phyloP scores from a whole-genome alignment of 345 rosid genomes.

The Populus davidiana region DNA sequence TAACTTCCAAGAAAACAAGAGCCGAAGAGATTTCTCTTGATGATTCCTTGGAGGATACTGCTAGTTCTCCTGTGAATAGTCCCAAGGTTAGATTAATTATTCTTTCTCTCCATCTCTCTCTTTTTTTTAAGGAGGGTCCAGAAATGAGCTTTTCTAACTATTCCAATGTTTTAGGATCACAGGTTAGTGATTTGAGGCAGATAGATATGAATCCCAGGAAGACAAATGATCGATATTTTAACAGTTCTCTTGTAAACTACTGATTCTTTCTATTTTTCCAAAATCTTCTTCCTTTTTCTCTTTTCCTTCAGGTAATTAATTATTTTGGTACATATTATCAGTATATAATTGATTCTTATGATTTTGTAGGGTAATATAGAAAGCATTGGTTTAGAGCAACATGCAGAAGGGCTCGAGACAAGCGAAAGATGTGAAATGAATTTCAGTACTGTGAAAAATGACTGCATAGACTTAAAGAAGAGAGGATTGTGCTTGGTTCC shows the following conservation, averaged over 20 bases:
- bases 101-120: neutral
- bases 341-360: neutral
- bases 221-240: conserved; percentile 33
- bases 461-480: conserved; percentile 50
- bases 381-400: conserved; percentile 18
- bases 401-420: conserved; percentile 19
- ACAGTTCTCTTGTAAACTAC: conserved; percentile 40
- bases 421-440: conserved; percentile 29
- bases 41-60: conserved; percentile 89
- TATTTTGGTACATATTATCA: neutral
- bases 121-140: neutral
- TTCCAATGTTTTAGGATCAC: neutral
- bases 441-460: conserved; percentile 23
- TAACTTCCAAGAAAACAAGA: conserved; percentile 52
- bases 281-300: neutral
- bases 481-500: conserved; percentile 79
- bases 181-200: conserved; percentile 54
- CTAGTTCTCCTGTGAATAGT: conserved; percentile 79
- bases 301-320: neutral
- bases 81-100: conserved; percentile 49
- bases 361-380: conserved; percentile 29
- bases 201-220: conserved; percentile 40
- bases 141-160: neutral
- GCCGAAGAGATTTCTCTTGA: conserved; percentile 46
- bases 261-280: conserved; percentile 2